These are phyloP conservation scores for Grosmannia clavigera DNA, from an alignment of 2,329 filamentous ascomycete genomes.

Conservation along the genomic window DNA sequence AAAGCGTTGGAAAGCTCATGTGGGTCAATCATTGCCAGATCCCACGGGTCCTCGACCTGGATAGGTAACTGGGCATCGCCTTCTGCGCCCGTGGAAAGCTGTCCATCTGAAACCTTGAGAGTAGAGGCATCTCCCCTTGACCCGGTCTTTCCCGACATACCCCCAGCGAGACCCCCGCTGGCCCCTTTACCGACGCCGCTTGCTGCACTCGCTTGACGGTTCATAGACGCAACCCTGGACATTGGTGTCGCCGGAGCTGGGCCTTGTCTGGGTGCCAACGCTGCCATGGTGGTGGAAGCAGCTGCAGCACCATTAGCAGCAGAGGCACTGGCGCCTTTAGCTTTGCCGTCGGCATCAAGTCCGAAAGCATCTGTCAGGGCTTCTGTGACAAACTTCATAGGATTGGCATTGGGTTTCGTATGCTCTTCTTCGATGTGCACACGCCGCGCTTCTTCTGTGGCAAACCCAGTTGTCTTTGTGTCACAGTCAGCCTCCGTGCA, in stretches of 20 bases:
- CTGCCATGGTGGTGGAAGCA: constrained; percentile 22
- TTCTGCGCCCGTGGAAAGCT: constrained; percentile 5
- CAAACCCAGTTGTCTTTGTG: constrained; percentile 33
- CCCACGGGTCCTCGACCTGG: constrained; percentile 15
- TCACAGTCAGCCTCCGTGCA: constrained; percentile 47
- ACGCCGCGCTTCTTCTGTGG: constrained; percentile 40
- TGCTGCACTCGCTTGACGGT: constrained; percentile 32
- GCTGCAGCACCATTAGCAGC: constrained; percentile 13
- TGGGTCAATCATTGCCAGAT: constrained; percentile 38
- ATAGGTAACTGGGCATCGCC: constrained; percentile 12
- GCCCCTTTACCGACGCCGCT: constrained; percentile 24
- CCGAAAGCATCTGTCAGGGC: constrained; percentile 36
- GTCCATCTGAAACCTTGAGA: constrained; percentile 15
- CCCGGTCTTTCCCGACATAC: constrained; percentile 16
- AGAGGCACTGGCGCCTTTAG: constrained; percentile 22
- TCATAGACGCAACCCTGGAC: constrained; percentile 39
- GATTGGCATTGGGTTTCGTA: constrained; percentile 40
- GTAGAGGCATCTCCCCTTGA: constrained; percentile 16
- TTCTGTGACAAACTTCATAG: constrained; percentile 39
- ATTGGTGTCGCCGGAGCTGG: constrained; percentile 34
- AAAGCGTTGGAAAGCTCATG: constrained; percentile 33
- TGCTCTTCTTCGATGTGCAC: constrained; percentile 48
- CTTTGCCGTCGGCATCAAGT: constrained; percentile 36
- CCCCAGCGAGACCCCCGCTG: constrained; percentile 14
- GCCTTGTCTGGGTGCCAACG: constrained; percentile 33